Percentiles rank a stretch among this genome's conserved stretches.
These are phyloP conservation scores for Chloris gayana DNA, from an alignment of 176 grass and related monocot species.

Conservation along the genomic window DNA sequence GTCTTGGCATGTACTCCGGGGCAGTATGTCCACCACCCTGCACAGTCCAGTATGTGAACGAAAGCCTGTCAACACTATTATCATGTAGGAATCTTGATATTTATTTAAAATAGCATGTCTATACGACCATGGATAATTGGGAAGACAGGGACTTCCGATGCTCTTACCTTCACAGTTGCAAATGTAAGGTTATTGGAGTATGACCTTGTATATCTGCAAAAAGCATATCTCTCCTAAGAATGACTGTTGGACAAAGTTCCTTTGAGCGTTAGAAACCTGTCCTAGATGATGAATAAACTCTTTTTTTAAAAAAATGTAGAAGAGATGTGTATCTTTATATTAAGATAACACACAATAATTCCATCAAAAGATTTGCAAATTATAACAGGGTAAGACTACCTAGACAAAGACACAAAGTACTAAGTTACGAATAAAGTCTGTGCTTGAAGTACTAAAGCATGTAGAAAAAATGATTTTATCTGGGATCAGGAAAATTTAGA, in stretches of 20 bases:
- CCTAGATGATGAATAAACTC: neutral
- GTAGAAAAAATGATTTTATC: neutral
- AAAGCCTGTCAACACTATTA: neutral
- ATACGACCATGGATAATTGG: neutral
- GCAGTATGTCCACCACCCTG: slow-evolving; percentile 67
- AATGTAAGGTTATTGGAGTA: slow-evolving; percentile 72
- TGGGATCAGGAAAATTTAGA: neutral
- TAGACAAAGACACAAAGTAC: no score
- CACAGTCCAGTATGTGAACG: neutral
- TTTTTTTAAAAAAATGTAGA: no score
- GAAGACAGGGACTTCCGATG: neutral
- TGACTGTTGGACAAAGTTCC: neutral
- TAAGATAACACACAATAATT: no score
- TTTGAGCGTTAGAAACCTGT: neutral
- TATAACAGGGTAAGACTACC: no score
- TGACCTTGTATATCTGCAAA: slow-evolving; percentile 58
- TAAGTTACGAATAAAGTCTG: no score
- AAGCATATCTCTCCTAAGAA: neutral
- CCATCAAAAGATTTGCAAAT: no score
- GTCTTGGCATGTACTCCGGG: slow-evolving; percentile 62
- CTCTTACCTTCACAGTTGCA: slow-evolving; percentile 71
- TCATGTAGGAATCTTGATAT: neutral
- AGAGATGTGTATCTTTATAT: no score
- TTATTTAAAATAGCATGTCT: neutral
- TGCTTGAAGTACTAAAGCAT: neutral